Evolutionary conservation across 2,329 filamentous ascomycete species (phyloP), one percentile per base, ranked within the genome.

Genomic region (Metarhizium anisopliae): DNA sequence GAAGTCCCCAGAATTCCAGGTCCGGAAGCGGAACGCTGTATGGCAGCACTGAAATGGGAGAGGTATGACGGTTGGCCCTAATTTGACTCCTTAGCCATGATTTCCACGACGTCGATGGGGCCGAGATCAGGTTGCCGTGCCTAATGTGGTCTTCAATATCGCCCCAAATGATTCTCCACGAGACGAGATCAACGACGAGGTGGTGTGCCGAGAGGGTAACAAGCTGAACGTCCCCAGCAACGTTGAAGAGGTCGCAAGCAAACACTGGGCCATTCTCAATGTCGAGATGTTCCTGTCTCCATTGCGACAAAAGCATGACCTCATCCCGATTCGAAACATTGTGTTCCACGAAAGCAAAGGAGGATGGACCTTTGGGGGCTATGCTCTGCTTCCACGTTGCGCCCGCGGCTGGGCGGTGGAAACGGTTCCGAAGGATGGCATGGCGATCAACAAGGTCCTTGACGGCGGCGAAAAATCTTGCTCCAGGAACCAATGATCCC

Each of bases 161-260:
- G 11, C 55, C 40, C 51, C 57, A 56, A 2, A 64, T 29, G 10
- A 63, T 77, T 8, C 77, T 74, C 50, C 76, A 79, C 20, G 77
- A 79, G 58, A 79, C 78, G 61, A 79, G 75, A 61, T 79, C 76
- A 38, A 66, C 60, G 18, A 64, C 59, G 2, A 61, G 40, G 40
- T 64, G 61, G 50, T 64, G 62, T 7, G 59, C 57, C 1, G 52
- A 55, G 13, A 61, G 47, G 6, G 56, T 25, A 6, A 61, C 25
- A 11, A 58, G 42, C 20, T 55, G 54, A 6, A 60, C 11, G 6
- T 56, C 55, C 7, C 58, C 40, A 4, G 30, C 40, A n/a, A 57
- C 7, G 11, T 59, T 52, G 32, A 62, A 63, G n/a, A 61, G 30
- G 32, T 62, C 59, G 10, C 51, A 60, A 1, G 60, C 58, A 20